These are phyloP conservation scores for Catharanthus roseus DNA, from an alignment of 257 asterid genomes.

Conservation along the genomic window DNA sequence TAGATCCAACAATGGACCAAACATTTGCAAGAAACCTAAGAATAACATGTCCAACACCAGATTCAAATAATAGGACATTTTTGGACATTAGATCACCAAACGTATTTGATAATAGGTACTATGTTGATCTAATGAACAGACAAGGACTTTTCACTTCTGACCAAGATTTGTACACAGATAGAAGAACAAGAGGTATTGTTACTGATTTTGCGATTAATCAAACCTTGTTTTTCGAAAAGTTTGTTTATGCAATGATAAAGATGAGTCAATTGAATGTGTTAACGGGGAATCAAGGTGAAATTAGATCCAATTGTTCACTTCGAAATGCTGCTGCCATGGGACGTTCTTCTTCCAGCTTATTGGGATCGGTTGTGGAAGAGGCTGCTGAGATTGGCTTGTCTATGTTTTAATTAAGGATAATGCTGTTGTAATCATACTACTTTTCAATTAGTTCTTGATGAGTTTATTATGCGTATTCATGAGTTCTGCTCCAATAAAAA, in stretches of 20 bases:
- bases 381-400: not conserved
- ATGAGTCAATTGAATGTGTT: conserved; percentile 61
- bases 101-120: conserved; percentile 58
- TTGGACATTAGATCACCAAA: conserved; percentile 52
- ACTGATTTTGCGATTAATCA: conserved; percentile 46
- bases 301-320: conserved; percentile 57
- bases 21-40: conserved; percentile 44
- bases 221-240: conserved; percentile 39
- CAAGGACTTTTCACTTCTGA: conserved; percentile 75
- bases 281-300: conserved; percentile 58
- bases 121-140: conserved; percentile 57
- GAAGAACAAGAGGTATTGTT: conserved; percentile 43
- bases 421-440: too few relatives aligned
- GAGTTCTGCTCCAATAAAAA: too few relatives aligned
- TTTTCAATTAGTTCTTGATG: too few relatives aligned
- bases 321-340: conserved; percentile 18
- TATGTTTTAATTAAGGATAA: too few relatives aligned
- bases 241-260: conserved; percentile 44
- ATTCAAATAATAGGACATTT: conserved; percentile 40
- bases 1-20: conserved; percentile 53
- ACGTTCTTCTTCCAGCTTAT: too few relatives aligned
- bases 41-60: conserved; percentile 38
- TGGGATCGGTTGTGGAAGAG: not conserved
- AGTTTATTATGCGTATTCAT: too few relatives aligned
- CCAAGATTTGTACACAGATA: conserved; percentile 63